Evolutionary conservation across 2,329 filamentous ascomycete species (phyloP), one percentile per base, ranked within the genome.

Genomic region (Pseudogymnoascus sp.): DNA sequence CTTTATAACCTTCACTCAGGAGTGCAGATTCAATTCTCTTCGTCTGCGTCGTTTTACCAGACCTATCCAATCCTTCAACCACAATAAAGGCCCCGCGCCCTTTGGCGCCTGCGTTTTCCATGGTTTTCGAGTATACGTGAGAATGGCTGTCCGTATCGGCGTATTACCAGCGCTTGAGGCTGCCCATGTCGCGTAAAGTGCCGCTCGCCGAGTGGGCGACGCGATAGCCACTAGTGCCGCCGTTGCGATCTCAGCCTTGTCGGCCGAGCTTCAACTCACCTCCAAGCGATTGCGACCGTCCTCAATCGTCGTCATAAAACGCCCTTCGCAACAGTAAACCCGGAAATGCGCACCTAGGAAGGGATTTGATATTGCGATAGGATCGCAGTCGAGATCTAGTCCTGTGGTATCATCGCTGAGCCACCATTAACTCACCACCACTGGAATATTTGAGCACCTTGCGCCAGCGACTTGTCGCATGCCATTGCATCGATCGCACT

Each of bases 41-140:
- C 68, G 85, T 87, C 77, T 90, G 87, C 29, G 87, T 89, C 13
- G 86, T 87, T 75, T 90, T 90, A 29, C 87, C 87, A 3, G 87
- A 84, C 63, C 86, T 80, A 69, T 90, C 87, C 33, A 90, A 78
- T 13, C 87, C 87, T 75, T 90, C 87, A 60, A 90, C 80, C 2
- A 89, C 86, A 64, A 90, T 84, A 36, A 90, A 78, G 62, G 81
- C 80, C 35, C 87, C 87, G 61, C 83, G 45, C 27, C 45, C 45
- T 15, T 55, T 55, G 5, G 45, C 27, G 27, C 33, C 45, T 55
- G 29, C 18, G 5, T 4, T 18, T 33, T 33, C 45, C 45, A 55
- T 55, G 29, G 45, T 15, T 55, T 55, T 27, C n/a, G 45, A 5
- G 31, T 55, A 55, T 55, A 33, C 48, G 48, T 55, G 48, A 33